Base-by-base conservation (phyloP, 108 stramenopile genomes). In the Fistulifera pelliculosa region DNA sequence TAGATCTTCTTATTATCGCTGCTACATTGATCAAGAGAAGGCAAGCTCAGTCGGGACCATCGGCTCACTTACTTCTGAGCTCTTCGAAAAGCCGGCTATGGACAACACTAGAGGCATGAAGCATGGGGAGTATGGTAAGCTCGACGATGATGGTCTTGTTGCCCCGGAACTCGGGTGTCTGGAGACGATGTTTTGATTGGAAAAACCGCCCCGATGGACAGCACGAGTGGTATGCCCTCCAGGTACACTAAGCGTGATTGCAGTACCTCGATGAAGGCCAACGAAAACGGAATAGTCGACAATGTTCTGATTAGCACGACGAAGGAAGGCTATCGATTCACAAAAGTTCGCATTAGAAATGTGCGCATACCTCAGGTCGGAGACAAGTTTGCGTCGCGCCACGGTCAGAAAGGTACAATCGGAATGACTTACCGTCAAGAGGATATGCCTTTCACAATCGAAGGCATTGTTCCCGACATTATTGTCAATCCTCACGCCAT, bases 401-500 rank as follows among this genome's bases (percentile, higher is more conserved):
- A 99, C 73, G 99, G 99, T 26, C 99, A 99, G 83, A 99, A 99
- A 87, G 99, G 99, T 51, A 97, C 96, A 0, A 90, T 97, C 53
- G 98, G 99, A 19, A 97, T 99, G 95, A 96, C 94, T 7, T 97
- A 96, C 53, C 88, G 92, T 21, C 95, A 97, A 74, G 97, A 98
- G 61, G 99, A 99, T 60, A 98, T 99, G 98, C 99, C 99, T 10
- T 99, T 96, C 65, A 96, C 97, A 6, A 74, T 78, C 23, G 90
- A 96, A 54, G 99, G 99, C 26, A 93, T 98, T 57, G 84, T 90
- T 5, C 99, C 99, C 16, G 99, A 99, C 68, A 96, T 99, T 60
- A 96, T 98, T 81, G 94, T 99, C 35, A 99, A 99, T 70, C 97
- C 99, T 0, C 99, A 99, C 76, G 99, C 97, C 38, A 95, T 99